phyloP scores from a whole-genome alignment of 2,329 filamentous ascomycete species.

The Orbilia javanica region DNA sequence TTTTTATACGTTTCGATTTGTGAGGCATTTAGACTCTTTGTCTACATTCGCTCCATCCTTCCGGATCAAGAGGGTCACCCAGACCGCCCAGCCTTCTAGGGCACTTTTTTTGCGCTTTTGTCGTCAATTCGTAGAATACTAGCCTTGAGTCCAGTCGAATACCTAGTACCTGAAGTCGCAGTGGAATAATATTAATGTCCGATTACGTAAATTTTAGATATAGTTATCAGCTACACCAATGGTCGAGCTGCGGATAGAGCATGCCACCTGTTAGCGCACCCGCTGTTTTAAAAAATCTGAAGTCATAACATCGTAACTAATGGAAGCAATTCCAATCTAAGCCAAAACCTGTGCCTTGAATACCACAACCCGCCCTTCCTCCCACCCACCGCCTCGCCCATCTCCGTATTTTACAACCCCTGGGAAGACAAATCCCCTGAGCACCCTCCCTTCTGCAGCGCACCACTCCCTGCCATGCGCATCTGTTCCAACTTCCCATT shows the following conservation, averaged over 20 bases:
- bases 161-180: too few relatives aligned
- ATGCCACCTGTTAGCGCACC: background rate
- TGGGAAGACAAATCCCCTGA: conserved; percentile 41
- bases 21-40: background rate
- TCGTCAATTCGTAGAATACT: background rate
- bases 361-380: conserved; percentile 20
- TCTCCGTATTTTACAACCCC: conserved; percentile 48
- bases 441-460: conserved; percentile 23
- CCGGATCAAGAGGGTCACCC: background rate
- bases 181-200: background rate
- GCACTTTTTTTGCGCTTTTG: background rate
- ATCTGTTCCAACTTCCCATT: conserved; percentile 32
- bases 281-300: background rate
- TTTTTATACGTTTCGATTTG: background rate
- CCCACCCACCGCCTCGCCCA: conserved; percentile 43
- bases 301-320: background rate
- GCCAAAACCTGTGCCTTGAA: conserved; percentile 40
- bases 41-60: background rate
- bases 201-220: background rate
- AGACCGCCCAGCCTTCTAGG: background rate
- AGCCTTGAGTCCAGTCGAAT: too few relatives aligned
- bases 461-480: conserved; percentile 35
- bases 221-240: background rate
- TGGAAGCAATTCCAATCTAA: background rate
- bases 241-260: background rate